These are phyloP conservation scores for Hirsutella thompsonii DNA, from an alignment of 2,329 filamentous ascomycete species.

Conservation along the genomic window DNA sequence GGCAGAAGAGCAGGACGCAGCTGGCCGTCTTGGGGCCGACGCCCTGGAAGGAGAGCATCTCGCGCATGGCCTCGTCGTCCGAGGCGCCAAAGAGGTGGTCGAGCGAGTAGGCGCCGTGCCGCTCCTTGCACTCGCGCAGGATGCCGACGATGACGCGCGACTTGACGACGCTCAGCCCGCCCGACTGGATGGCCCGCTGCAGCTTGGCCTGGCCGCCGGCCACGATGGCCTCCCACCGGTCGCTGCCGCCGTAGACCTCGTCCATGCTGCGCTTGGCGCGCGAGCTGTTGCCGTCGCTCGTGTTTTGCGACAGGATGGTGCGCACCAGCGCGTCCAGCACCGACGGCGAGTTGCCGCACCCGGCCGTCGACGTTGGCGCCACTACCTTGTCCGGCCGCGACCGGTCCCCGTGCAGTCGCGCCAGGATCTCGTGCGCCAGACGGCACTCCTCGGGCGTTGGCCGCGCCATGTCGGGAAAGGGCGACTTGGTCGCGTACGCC, in stretches of 20 bases:
- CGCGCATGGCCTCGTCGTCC: slow-evolving; percentile 34
- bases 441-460: slow-evolving; percentile 57
- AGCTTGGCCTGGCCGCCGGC: slow-evolving; percentile 25
- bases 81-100: slow-evolving; percentile 31
- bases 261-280: slow-evolving; percentile 42
- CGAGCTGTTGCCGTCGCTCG: slow-evolving; percentile 41
- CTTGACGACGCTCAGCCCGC: slow-evolving; percentile 61
- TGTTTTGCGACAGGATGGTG: slow-evolving; percentile 40
- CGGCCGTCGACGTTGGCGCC: slow-evolving; percentile 50
- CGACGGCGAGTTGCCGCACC: slow-evolving; percentile 38
- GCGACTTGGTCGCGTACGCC: slow-evolving; percentile 30
- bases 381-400: slow-evolving; percentile 47
- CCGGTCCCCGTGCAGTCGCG: slow-evolving; percentile 51
- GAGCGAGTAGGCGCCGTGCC: slow-evolving; percentile 29
- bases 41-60: slow-evolving; percentile 35
- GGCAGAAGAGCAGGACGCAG: slow-evolving; percentile 39
- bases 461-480: slow-evolving; percentile 53
- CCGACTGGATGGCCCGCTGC: slow-evolving; percentile 52
- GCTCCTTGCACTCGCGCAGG: slow-evolving; percentile 45
- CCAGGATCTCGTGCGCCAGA: slow-evolving; percentile 53
- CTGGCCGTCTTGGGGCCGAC: slow-evolving; percentile 42
- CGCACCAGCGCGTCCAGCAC: slow-evolving; percentile 39
- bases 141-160: slow-evolving; percentile 59
- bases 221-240: slow-evolving; percentile 28
- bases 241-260: slow-evolving; percentile 26